Evolutionary conservation across 129 eudicot genomes (phyloP).

Genomic region (Flaveria bidentis): DNA sequence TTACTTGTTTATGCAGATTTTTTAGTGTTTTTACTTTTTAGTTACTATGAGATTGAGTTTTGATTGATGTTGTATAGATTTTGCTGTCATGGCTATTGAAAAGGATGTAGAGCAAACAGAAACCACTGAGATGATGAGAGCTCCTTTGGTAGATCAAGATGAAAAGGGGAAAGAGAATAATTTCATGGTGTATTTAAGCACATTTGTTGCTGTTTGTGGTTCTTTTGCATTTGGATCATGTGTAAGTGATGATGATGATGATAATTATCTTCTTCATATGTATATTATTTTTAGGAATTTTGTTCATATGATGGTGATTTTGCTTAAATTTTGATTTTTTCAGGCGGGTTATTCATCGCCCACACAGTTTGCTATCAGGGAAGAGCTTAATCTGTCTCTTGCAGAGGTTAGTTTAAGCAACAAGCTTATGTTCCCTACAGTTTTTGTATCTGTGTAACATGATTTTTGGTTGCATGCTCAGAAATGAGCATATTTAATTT

Average conservation of each 20-base stretch:
- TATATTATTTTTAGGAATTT: not conserved
- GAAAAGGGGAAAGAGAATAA: slow-evolving; percentile 30
- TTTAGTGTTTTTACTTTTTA: not conserved
- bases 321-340: slow-evolving; percentile 24
- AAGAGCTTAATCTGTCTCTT: slow-evolving; percentile 61
- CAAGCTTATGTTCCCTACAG: not conserved
- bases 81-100: slow-evolving; percentile 21
- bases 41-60: not conserved
- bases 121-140: slow-evolving; percentile 25
- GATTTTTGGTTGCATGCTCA: not conserved
- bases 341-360: slow-evolving; percentile 97
- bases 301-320: slow-evolving; percentile 2
- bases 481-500: not conserved
- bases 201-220: slow-evolving; percentile 50
- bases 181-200: slow-evolving; percentile 40
- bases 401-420: slow-evolving; percentile 56
- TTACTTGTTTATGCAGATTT: slow-evolving; percentile 1
- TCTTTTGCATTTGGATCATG: slow-evolving; percentile 51
- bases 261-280: not conserved
- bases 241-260: slow-evolving; percentile 24
- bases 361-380: slow-evolving; percentile 70
- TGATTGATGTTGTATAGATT: not conserved
- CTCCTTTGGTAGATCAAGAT: slow-evolving; percentile 33
- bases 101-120: slow-evolving; percentile 29
- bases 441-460: not conserved